A percentile compares a stretch with the other conserved stretches of the same genome.
These are phyloP conservation scores for Ophiostoma perfectum DNA, from an alignment of 2,329 filamentous ascomycete genomes.

Conservation along the genomic window DNA sequence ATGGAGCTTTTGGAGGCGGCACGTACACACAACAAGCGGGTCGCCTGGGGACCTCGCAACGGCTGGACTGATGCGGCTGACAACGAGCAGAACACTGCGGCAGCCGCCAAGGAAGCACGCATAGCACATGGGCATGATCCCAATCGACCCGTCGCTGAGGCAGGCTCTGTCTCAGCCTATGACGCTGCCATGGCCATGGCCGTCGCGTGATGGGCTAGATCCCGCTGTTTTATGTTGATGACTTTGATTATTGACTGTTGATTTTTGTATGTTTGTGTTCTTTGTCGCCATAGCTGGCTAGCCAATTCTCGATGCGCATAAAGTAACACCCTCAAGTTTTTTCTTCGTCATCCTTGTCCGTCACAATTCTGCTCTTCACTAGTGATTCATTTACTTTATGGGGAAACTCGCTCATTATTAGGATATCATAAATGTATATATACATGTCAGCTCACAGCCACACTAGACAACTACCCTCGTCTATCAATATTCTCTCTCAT, in stretches of 20 bases:
- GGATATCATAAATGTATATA: background rate
- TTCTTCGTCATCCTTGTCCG: too few relatives aligned
- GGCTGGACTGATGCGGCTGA: conserved; percentile 48
- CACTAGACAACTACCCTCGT: background rate
- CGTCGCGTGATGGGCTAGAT: background rate
- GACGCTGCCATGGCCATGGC: conserved; percentile 11
- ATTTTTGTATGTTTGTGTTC: background rate
- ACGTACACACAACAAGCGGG: conserved; percentile 42
- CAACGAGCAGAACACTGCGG: conserved; percentile 14
- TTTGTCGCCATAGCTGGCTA: background rate
- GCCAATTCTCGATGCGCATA: too few relatives aligned
- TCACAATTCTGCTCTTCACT: too few relatives aligned
- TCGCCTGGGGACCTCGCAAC: conserved; percentile 63
- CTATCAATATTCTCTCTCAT: conserved; percentile 43
- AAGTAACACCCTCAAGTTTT: too few relatives aligned
- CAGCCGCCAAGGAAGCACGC: background rate
- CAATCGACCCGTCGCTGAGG: background rate
- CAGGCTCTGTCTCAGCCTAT: conserved; percentile 5
- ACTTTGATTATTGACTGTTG: background rate
- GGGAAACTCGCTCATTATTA: background rate
- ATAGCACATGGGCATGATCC: background rate
- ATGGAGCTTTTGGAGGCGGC: conserved; percentile 51
- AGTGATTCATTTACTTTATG: too few relatives aligned
- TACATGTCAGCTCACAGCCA: background rate
- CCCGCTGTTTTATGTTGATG: background rate